phyloP scores from a whole-genome alignment of 2,329 filamentous ascomycete genomes.

The Cladosporium sp. region DNA sequence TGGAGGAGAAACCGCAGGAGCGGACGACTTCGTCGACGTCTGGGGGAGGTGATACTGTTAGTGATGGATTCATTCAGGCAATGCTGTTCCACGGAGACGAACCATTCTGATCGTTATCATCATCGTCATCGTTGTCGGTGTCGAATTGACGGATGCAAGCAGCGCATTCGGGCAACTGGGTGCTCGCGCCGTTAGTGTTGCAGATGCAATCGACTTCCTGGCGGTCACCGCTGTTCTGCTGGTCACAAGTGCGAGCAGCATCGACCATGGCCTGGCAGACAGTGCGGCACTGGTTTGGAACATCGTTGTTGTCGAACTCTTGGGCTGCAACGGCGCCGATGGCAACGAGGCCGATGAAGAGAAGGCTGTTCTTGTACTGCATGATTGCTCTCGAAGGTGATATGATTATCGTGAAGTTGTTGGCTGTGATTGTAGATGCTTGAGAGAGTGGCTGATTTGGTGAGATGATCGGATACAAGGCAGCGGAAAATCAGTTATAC shows the following conservation, averaged over 20 bases:
- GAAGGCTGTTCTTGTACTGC: slow-evolving; percentile 14
- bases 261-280: slow-evolving; percentile 29
- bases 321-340: slow-evolving; percentile 28
- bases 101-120: slow-evolving; percentile 26
- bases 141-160: slow-evolving; percentile 37
- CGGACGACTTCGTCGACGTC: slow-evolving; percentile 32
- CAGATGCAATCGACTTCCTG: slow-evolving; percentile 35
- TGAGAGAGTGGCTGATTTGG: not conserved
- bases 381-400: slow-evolving; percentile 1
- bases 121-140: slow-evolving; percentile 33
- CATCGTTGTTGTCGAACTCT: slow-evolving; percentile 37
- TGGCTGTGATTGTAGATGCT: not conserved
- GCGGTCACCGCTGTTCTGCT: slow-evolving; percentile 11
- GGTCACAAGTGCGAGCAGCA: slow-evolving; percentile 27
- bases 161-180: slow-evolving; percentile 35
- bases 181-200: slow-evolving; percentile 31
- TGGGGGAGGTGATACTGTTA: not conserved
- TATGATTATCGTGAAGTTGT: not conserved
- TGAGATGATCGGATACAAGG: not conserved
- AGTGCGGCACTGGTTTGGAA: slow-evolving; percentile 35
- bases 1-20: slow-evolving; percentile 37
- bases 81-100: not conserved
- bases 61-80: not conserved
- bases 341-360: slow-evolving; percentile 21
- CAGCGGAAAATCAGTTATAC: not conserved